Evolutionary conservation across 371 early-diverging fungal genomes (phyloP), one percentile per base, ranked within the genome.

Genomic region (Actinomucor elegans): DNA sequence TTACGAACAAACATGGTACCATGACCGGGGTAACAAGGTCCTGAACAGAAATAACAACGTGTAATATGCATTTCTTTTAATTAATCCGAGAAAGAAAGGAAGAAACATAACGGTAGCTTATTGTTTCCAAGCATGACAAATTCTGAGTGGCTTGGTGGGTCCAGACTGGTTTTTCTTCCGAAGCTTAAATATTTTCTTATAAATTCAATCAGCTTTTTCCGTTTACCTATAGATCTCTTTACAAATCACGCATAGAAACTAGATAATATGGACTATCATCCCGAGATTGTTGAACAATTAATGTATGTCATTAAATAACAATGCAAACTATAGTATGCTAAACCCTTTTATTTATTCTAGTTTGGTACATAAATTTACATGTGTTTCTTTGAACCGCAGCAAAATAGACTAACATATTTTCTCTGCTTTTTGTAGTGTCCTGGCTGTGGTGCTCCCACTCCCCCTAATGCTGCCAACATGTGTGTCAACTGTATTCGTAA

Each of bases 31-130:
- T 99, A 99, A 61, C 93, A 88, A 47, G 93, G 97, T 28, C 91
- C 91, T 31, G 98, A 97, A 85, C 99, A 99, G 77, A 99, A 99
- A 78, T 94, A 99, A 77, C 99, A 99, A 88, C 99, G 98, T 81
- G 97, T 96, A 57, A 99, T 86, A 75, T 99, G 87, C 99, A 99
- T 98, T 48, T 47, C 66, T 64, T 45, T 20, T 45, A 20, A 32
- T 60, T 61, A 64, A 52, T 37, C 14, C 21, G 34, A 56, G 24
- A 52, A 37, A 28, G 50, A 36, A 21, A 44, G 45, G 15, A 43
- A 17, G 54, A 31, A 46, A 36, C 34, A 35, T 31, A 51, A 42
- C 26, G 20, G 23, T 20, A 21, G 23, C 23, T 44, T 46, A 26
- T 42, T 46, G 29, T 21, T 45, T 45, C 15, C 9, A 15, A 36